A percentile compares a stretch with the other conserved stretches of the same genome.
phyloP scores from a whole-genome alignment of 2,329 filamentous ascomycete genomes.

The Meredithiella fracta region DNA sequence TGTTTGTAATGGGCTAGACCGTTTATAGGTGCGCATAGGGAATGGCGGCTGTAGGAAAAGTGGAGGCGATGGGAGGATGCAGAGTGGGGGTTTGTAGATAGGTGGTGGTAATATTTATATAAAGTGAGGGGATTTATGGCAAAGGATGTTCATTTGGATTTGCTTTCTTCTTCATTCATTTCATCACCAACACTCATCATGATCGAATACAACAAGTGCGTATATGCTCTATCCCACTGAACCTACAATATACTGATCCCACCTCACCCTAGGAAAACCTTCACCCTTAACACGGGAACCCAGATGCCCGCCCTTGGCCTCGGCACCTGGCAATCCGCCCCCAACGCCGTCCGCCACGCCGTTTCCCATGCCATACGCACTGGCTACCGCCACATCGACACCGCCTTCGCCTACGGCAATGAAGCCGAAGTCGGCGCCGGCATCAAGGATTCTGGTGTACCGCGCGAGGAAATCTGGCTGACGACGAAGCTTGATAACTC shows the following conservation, averaged over 20 bases:
- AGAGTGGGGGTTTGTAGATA: background rate
- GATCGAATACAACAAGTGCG: background rate
- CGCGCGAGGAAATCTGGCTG: conserved; percentile 50
- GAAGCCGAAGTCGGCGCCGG: conserved; percentile 51
- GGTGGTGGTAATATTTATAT: background rate
- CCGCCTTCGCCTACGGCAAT: conserved; percentile 63
- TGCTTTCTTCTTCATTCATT: background rate
- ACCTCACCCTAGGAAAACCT: conserved; percentile 24
- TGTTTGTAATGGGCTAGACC: background rate
- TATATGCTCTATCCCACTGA: background rate
- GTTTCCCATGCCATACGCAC: conserved; percentile 51
- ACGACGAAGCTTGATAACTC: conserved; percentile 76
- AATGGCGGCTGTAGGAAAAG: background rate
- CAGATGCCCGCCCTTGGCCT: conserved; percentile 64
- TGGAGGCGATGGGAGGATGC: background rate
- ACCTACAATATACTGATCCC: background rate
- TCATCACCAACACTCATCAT: background rate
- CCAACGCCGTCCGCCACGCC: conserved; percentile 51
- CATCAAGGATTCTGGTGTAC: conserved; percentile 46
- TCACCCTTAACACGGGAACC: conserved; percentile 57
- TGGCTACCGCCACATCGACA: conserved; percentile 65
- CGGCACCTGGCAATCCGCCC: conserved; percentile 63
- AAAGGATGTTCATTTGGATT: background rate
- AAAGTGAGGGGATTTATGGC: background rate
- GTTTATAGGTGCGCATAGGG: background rate